These are phyloP conservation scores for Lactarius evosmus DNA, from an alignment of 768 basidiomycete genomes.

Conservation along the genomic window DNA sequence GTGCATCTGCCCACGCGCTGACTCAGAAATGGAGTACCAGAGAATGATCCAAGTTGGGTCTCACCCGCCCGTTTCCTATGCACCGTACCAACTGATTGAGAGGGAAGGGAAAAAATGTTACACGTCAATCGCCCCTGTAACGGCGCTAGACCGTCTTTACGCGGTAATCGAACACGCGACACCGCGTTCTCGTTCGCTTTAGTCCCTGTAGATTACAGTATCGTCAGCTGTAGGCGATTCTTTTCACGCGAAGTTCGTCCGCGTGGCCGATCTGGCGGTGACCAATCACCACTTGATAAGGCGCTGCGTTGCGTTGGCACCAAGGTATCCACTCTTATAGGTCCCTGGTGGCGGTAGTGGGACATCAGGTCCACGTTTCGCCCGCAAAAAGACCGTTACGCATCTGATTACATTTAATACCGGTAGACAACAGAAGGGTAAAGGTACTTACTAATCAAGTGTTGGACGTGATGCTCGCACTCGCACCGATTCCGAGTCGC, in stretches of 20 bases:
- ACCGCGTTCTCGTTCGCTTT: constrained; percentile 6
- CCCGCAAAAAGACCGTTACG: background rate
- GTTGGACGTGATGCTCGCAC: background rate
- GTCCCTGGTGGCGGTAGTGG: background rate
- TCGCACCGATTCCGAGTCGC: too few species aligned
- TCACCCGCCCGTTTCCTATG: constrained; percentile 16
- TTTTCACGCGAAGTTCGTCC: constrained; percentile 11
- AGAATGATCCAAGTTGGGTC: constrained; percentile 4
- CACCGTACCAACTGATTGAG: constrained; percentile 7
- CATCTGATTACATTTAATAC: background rate
- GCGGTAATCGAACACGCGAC: constrained; percentile 16
- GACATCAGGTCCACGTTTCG: background rate
- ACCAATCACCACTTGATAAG: background rate
- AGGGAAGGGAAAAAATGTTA: background rate
- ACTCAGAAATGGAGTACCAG: background rate
- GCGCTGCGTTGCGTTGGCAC: background rate
- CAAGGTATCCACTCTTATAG: background rate
- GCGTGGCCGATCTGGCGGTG: background rate
- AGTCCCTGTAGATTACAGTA: background rate
- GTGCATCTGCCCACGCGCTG: constrained; percentile 9
- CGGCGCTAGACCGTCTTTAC: constrained; percentile 3
- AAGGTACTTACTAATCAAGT: background rate
- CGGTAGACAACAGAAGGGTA: background rate
- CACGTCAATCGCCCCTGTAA: constrained; percentile 5
- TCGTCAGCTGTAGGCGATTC: background rate